Evolutionary conservation across 2,329 filamentous ascomycete species (phyloP), one percentile per base, ranked within the genome.

Genomic region (Helotiales sp.): DNA sequence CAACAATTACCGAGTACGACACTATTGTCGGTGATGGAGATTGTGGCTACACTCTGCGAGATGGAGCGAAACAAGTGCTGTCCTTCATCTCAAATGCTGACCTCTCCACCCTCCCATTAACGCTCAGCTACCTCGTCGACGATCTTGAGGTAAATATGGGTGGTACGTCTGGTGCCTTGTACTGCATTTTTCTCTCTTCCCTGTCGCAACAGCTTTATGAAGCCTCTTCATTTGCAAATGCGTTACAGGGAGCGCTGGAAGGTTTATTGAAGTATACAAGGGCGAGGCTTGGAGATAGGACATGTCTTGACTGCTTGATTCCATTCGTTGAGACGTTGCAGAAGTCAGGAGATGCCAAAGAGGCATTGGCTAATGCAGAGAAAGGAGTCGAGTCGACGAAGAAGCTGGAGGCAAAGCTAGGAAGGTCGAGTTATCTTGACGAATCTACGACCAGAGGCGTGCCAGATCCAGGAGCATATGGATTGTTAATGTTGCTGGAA

Each of bases 401-500:
- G 63, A 78, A 77, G 15, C 79, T 83, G 78, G 77, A 79, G 67
- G 79, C 81, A 29, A 81, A 76, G 63, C 66, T 83, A 47, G 81
- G 81, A 27, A 71, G 81, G 59, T 79, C 78, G 15, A 80, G 81
- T 46, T 84, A 84, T 68, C 75, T 83, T 17, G 78, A 77, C 52
- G 77, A 52, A 75, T 75, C 65, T 74, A 73, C 10, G 77, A 76
- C 69, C 71, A 81, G 66, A 73, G 76, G 57, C 7, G 79, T 82
- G 5, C 79, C 81, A 9, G 81, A 84, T 74, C 81, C 81, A 10
- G 81, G 81, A 15, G 81, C 81, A 5, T 76, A 80, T 65, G 81
- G 80, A 13, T 69, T 83, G 38, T 74, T 77, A 48, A 62, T 63
- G 55, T 60, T 67, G 52, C 57, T 69, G 52, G 57, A 66, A 30